Conservation (phyloP, 352 stramenopile species). For the Pythium coloratum region DNA sequence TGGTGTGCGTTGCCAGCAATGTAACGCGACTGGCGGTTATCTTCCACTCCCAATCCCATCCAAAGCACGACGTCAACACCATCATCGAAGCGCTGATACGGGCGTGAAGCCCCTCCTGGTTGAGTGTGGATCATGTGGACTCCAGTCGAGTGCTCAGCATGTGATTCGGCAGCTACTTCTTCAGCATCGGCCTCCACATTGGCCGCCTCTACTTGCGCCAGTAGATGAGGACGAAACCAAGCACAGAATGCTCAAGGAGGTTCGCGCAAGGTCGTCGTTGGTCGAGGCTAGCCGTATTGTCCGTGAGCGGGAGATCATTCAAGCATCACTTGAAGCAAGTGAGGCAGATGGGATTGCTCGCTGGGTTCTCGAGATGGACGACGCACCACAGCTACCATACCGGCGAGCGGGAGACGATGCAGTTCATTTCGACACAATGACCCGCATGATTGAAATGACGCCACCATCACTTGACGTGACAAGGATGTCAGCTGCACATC, state of each 20-base stretch:
- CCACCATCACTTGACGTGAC: background rate
- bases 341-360: background rate
- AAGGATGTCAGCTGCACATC: constrained; percentile 3
- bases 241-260: background rate
- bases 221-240: background rate
- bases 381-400: background rate
- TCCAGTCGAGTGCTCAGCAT: background rate
- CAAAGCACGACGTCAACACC: background rate
- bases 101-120: constrained; percentile 7
- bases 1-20: background rate
- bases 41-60: background rate
- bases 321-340: background rate
- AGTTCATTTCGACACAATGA: too few species aligned
- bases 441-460: constrained; percentile 18
- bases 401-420: background rate
- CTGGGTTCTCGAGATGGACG: background rate
- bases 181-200: constrained; percentile 10
- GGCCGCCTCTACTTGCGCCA: constrained; percentile 2
- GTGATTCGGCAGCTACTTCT: constrained; percentile 7
- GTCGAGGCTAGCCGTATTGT: background rate
- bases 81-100: background rate
- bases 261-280: background rate
- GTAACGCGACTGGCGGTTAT: background rate
- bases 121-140: constrained; percentile 2
- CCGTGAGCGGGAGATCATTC: constrained; percentile 3